Conservation (phyloP, 1,284 basidiomycete species). For the Serendipita sp. region DNA sequence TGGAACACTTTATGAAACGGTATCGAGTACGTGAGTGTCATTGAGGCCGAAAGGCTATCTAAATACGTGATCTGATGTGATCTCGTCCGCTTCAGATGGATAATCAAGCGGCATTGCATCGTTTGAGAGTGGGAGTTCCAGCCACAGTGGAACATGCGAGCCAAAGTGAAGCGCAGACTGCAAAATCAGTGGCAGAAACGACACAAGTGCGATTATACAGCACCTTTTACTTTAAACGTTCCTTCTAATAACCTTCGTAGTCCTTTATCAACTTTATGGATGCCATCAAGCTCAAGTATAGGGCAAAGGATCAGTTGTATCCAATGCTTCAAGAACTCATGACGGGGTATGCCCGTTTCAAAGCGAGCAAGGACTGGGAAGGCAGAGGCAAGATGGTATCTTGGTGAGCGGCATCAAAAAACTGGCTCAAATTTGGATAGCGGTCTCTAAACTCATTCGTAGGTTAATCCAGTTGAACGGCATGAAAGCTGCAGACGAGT, state of each 20-base stretch:
- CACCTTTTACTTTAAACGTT: neutral
- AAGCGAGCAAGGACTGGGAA: constrained; percentile 87
- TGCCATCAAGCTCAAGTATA: constrained; percentile 79
- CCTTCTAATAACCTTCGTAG: constrained; percentile 25
- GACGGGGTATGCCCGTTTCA: constrained; percentile 82
- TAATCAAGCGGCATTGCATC: constrained; percentile 80
- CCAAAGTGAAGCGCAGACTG: constrained; percentile 52
- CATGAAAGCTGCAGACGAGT: constrained; percentile 94
- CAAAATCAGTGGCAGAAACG: constrained; percentile 97
- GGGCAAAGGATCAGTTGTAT: constrained; percentile 94
- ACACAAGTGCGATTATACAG: constrained; percentile 54
- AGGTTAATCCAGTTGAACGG: constrained; percentile 94
- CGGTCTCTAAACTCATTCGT: neutral
- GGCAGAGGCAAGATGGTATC: constrained; percentile 84
- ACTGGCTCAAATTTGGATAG: neutral
- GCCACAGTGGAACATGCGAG: constrained; percentile 86
- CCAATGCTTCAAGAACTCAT: constrained; percentile 90
- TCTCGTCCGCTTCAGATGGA: constrained; percentile 59
- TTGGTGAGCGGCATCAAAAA: constrained; percentile 43
- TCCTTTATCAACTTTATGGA: constrained; percentile 99
- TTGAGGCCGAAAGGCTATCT: neutral
- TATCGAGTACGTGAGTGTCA: constrained; percentile 53
- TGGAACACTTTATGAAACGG: constrained; percentile 83
- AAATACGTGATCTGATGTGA: neutral
- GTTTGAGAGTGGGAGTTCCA: constrained; percentile 84